Conservation (phyloP, 495 filamentous ascomycete species). For the Penicillium lividum region DNA sequence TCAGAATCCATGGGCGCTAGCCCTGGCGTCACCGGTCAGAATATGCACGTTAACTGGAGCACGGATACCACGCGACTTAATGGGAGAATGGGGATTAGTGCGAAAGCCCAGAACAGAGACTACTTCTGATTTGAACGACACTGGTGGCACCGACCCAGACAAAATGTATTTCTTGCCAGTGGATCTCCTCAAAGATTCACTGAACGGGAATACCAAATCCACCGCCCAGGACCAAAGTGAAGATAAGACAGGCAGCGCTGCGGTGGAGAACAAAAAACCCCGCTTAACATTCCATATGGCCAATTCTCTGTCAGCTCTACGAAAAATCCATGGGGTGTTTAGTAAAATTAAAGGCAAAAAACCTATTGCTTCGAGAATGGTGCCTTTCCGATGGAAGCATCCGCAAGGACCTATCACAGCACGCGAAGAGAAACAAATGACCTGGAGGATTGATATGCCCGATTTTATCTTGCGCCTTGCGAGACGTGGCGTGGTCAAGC, state of each 20-base stretch:
- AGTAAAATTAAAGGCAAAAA: slow-evolving; percentile 17
- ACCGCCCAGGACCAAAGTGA: background rate
- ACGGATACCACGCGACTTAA: slow-evolving; percentile 61
- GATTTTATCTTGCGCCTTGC: slow-evolving; percentile 55
- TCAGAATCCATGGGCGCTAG: slow-evolving; percentile 48
- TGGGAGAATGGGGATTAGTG: slow-evolving; percentile 62
- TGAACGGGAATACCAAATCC: slow-evolving; percentile 2
- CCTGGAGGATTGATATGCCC: slow-evolving; percentile 74
- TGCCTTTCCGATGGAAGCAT: slow-evolving; percentile 42
- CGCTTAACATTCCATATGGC: slow-evolving; percentile 33
- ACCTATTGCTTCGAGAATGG: slow-evolving; percentile 21
- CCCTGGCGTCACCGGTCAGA: slow-evolving; percentile 67
- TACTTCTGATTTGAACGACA: too few species aligned
- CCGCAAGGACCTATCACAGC: slow-evolving; percentile 31
- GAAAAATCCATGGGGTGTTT: slow-evolving; percentile 14
- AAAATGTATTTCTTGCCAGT: slow-evolving; percentile 62
- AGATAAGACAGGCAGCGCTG: background rate
- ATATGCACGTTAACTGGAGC: slow-evolving; percentile 57
- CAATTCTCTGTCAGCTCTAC: slow-evolving; percentile 30
- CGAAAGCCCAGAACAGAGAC: slow-evolving; percentile 49
- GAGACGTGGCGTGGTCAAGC: slow-evolving; percentile 47
- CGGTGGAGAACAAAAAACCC: slow-evolving; percentile 5
- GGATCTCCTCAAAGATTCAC: slow-evolving; percentile 40
- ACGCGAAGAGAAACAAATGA: slow-evolving; percentile 30
- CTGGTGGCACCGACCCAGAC: slow-evolving; percentile 16